Percentiles rank a stretch among this genome's conserved stretches.
Evolutionary conservation across 169 alveolate species (phyloP).

Genomic region (Cryptosporidium sp.): DNA sequence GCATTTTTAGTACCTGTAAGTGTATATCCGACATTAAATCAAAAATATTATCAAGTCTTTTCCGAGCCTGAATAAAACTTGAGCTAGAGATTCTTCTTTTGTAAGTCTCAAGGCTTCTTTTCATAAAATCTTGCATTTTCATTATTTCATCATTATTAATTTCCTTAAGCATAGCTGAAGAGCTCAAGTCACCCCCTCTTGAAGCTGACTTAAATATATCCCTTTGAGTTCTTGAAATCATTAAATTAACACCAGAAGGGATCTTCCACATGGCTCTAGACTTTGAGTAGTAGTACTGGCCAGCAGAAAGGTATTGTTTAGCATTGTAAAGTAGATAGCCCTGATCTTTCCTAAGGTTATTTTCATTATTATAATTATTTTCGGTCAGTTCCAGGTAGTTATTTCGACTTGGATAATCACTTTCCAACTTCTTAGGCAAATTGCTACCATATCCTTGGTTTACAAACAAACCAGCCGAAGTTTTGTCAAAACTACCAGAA

Average conservation of each 20-base stretch:
- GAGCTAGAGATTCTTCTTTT: conserved; percentile 13
- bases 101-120: not conserved
- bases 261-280: conserved; percentile 39
- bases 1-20: conserved; percentile 26
- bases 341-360: conserved; percentile 20
- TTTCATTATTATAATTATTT: not conserved
- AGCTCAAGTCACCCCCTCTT: not conserved
- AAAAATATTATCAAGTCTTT: conserved; percentile 21
- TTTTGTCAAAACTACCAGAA: not conserved
- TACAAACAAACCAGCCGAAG: too few relatives aligned
- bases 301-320: conserved; percentile 65
- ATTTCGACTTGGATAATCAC: not conserved
- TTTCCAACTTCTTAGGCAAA: not conserved
- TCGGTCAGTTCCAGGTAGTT: not conserved
- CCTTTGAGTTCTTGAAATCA: not conserved
- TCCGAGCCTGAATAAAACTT: conserved; percentile 23
- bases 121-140: conserved; percentile 9
- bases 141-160: not conserved
- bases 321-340: conserved; percentile 59
- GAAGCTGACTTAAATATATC: not conserved
- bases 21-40: conserved; percentile 24
- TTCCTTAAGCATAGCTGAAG: not conserved
- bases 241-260: not conserved
- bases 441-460: not conserved
- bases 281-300: conserved; percentile 31